Conservation (phyloP, 1,284 basidiomycete species). For the Leccinum pseudoinsigne region DNA sequence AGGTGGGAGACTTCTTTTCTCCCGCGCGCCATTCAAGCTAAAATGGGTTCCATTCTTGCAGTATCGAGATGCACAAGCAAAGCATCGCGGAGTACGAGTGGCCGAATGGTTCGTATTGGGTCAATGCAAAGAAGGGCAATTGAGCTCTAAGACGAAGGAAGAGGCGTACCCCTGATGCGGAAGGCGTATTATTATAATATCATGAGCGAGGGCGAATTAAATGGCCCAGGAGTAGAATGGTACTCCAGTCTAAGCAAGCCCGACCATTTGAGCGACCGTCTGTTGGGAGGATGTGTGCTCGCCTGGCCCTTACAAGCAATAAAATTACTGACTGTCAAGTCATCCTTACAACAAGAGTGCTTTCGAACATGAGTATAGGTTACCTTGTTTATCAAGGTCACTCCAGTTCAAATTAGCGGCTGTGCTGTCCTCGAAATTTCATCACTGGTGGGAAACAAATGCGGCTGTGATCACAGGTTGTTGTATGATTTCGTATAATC, state of each 20-base stretch:
- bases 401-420: no score
- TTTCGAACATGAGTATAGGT: not conserved
- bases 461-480: no score
- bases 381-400: no score
- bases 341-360: conserved; percentile 2
- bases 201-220: not conserved
- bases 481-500: no score
- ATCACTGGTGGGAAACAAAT: no score
- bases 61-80: conserved; percentile 74
- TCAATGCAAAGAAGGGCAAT: conserved; percentile 20
- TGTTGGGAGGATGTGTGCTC: not conserved
- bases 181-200: conserved; percentile 8
- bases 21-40: not conserved
- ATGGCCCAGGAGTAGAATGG: not conserved
- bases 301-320: no score
- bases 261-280: not conserved
- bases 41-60: conserved; percentile 26
- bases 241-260: not conserved
- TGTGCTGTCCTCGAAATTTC: no score
- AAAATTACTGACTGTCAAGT: not conserved
- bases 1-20: conserved; percentile 46
- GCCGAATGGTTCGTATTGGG: conserved; percentile 77
- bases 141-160: conserved; percentile 4
- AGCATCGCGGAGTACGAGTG: conserved; percentile 77
- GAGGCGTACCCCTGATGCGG: not conserved